These are phyloP conservation scores for Bipolaris oryzae DNA, from an alignment of 2,329 filamentous ascomycete species.

Conservation along the genomic window DNA sequence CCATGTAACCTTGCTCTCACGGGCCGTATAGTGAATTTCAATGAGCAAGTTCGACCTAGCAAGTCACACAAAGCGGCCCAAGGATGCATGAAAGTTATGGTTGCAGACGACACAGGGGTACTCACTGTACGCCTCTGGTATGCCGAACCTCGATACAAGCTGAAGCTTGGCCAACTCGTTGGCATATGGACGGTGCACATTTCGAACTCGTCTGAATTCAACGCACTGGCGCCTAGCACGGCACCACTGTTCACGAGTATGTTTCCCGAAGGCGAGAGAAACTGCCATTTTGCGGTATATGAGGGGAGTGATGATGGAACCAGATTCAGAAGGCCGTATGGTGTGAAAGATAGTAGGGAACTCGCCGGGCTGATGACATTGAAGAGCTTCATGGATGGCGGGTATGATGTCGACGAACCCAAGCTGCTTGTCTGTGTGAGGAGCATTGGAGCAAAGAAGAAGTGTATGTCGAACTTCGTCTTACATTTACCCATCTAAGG, in stretches of 20 bases:
- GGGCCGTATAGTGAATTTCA: constrained; percentile 64
- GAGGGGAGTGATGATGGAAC: constrained; percentile 53
- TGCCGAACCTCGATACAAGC: constrained; percentile 47
- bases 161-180: constrained; percentile 61
- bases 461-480: constrained; percentile 39
- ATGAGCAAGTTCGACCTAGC: constrained; percentile 51
- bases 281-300: constrained; percentile 61
- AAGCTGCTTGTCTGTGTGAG: constrained; percentile 65
- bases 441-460: constrained; percentile 60
- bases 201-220: constrained; percentile 53
- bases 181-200: constrained; percentile 64
- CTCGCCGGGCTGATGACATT: constrained; percentile 63
- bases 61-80: constrained; percentile 54
- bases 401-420: constrained; percentile 58
- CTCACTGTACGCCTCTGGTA: constrained; percentile 64
- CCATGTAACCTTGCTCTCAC: constrained; percentile 58
- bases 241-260: constrained; percentile 62
- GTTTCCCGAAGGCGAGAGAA: constrained; percentile 62
- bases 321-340: constrained; percentile 56
- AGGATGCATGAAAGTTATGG: constrained; percentile 59
- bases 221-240: constrained; percentile 48
- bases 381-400: constrained; percentile 60
- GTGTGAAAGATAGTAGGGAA: constrained; percentile 41
- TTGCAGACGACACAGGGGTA: constrained; percentile 63
- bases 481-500: too few relatives aligned